Percentiles rank a stretch among this genome's conserved stretches.
These are phyloP conservation scores for Raffaelea deltoideospora DNA, from an alignment of 2,329 filamentous ascomycete genomes.

Conservation along the genomic window DNA sequence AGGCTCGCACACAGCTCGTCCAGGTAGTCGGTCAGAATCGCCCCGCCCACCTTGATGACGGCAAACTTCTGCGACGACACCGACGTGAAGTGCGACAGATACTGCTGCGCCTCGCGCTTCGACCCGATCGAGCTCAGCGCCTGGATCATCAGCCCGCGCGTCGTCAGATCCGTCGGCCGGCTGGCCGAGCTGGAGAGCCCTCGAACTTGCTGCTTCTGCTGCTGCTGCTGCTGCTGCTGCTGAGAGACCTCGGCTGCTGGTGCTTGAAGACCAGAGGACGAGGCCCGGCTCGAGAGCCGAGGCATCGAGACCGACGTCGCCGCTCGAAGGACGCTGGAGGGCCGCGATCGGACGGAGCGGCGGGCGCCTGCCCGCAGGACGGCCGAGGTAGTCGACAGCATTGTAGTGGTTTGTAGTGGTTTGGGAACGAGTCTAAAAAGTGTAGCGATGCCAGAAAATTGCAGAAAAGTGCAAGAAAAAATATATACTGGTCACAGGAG, in stretches of 20 bases:
- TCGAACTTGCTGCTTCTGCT: constrained; percentile 14
- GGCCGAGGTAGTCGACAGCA: constrained; percentile 27
- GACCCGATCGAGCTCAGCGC: constrained; percentile 91
- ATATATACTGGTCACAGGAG: no score
- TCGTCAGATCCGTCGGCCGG: constrained; percentile 37
- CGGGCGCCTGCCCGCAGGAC: constrained; percentile 28
- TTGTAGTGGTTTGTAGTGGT: no score
- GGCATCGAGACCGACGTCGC: neutral
- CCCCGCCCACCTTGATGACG: constrained; percentile 95
- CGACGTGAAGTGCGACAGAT: constrained; percentile 92
- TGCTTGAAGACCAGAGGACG: neutral
- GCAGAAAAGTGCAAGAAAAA: no score
- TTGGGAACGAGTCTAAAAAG: no score
- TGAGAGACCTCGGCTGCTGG: neutral
- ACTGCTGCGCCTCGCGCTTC: constrained; percentile 92
- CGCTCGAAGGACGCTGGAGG: constrained; percentile 8
- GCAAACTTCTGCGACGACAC: constrained; percentile 95
- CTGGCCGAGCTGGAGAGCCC: constrained; percentile 18
- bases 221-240: constrained; percentile 6
- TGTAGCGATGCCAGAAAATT: no score
- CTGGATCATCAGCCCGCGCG: constrained; percentile 71
- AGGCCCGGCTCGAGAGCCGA: neutral
- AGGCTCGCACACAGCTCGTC: constrained; percentile 81
- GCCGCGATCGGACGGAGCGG: constrained; percentile 19
- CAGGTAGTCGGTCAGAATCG: constrained; percentile 86